Percentiles rank a stretch among this genome's conserved stretches.
Conservation (phyloP, 2,329 filamentous ascomycete genomes). For the Diplodia intermedia region DNA sequence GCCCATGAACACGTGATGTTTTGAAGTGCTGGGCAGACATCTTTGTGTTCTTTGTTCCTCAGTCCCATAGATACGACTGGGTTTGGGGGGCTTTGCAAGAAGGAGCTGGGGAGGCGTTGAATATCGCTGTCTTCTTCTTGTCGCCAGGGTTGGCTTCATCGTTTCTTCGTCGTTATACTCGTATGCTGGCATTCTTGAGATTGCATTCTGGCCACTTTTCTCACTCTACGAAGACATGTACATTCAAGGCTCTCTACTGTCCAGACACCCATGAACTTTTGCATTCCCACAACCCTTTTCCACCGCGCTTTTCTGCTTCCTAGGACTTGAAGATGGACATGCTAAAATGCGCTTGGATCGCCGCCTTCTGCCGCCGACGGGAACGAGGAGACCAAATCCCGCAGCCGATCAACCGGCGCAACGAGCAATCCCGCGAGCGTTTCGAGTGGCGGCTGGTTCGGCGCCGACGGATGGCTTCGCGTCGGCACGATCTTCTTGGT, state of each 20-base stretch:
- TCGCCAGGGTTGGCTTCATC: slow-evolving; percentile 1
- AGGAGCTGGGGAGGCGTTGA: slow-evolving; percentile 24
- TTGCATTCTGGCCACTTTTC: slow-evolving; percentile 11
- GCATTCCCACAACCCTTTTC: not conserved
- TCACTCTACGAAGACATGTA: slow-evolving; percentile 18
- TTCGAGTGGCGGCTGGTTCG: slow-evolving; percentile 63
- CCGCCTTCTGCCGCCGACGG: slow-evolving; percentile 40
- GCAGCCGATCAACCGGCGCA: slow-evolving; percentile 64
- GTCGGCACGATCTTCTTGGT: slow-evolving; percentile 45
- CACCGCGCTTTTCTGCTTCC: too few relatives aligned
- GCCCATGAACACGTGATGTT: slow-evolving; percentile 9
- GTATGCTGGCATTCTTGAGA: slow-evolving; percentile 16
- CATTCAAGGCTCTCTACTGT: slow-evolving; percentile 11
- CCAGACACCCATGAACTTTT: not conserved
- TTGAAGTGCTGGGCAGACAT: slow-evolving; percentile 8
- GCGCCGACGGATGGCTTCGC: slow-evolving; percentile 45
- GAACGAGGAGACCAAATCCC: slow-evolving; percentile 64
- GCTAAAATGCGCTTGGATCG: not conserved
- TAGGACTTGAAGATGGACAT: not conserved
- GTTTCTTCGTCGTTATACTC: slow-evolving; percentile 16
- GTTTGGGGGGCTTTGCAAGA: slow-evolving; percentile 7
- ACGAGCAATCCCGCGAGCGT: slow-evolving; percentile 61
- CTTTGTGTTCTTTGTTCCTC: slow-evolving; percentile 8
- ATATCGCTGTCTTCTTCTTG: slow-evolving; percentile 9
- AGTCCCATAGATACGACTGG: slow-evolving; percentile 9